Evolutionary conservation across 805 yeast species (phyloP), one percentile per base, ranked within the genome.

Genomic region (Candida ficus): DNA sequence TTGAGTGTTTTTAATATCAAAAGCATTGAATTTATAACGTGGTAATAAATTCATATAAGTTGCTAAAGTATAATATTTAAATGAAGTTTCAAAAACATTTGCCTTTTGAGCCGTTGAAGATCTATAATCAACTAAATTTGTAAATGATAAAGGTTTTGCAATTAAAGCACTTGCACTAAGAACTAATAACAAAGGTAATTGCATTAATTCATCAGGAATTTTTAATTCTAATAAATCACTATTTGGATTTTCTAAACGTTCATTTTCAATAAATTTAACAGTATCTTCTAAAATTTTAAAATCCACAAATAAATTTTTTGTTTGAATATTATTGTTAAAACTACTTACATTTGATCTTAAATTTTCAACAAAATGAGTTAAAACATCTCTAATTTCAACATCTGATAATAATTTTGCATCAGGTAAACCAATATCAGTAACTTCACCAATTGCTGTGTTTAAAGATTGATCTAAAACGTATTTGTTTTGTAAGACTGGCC

Each of bases 221-320:
- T 36, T 25, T 11, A 46, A 3, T 2, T 48, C 42, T 13, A 48
- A 36, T 16, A 54, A 12, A 18, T 26, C 26, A 11, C 3, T 5
- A 19, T 29, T 18, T 12, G 20, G n/a, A 7, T 38, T 12, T 16
- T 28, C 17, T 1, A 31, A 9, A n/a, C 23, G 6, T 5, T 23
- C 18, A 30, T 16, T 23, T n/a, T 38, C 33, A 10, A 51, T 27
- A 27, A 39, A 45, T 7, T 43, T 36, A 8, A 42, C 45, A 12
- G 55, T 46, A 12, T 25, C 22, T 9, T 42, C n/a, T 10, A 52
- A 12, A 1, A 20, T 20, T 25, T 37, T 40, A 3, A 38, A 21
- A 30, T 44, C 45, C 27, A 54, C 41, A 21, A 42, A 46, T 4
- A 56, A 56, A 28, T 50, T 52, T 33, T 53, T 53, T n/a, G 29